phyloP scores from a whole-genome alignment of 345 rosid species.

The Mallotus nudiflorus region DNA sequence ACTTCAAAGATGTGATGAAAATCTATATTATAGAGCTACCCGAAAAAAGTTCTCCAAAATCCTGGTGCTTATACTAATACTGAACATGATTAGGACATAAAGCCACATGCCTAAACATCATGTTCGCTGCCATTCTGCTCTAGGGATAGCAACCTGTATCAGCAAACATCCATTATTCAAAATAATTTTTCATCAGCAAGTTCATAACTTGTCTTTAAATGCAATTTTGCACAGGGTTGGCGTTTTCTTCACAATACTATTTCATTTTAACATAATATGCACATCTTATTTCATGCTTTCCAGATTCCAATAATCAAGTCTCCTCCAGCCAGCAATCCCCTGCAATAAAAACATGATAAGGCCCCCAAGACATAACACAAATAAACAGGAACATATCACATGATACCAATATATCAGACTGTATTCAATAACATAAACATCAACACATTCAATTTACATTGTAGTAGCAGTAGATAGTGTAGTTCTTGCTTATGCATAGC shows the following conservation, averaged over 20 bases:
- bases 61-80: neutral
- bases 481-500: neutral
- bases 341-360: neutral
- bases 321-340: conserved; percentile 13
- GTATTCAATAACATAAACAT: neutral
- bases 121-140: conserved; percentile 1
- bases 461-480: too few species aligned
- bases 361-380: too few species aligned
- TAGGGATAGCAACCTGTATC: conserved; percentile 4
- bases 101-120: neutral
- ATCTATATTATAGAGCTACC: neutral
- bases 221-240: neutral
- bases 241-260: neutral
- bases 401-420: neutral
- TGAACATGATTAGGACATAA: neutral
- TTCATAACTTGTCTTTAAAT: neutral
- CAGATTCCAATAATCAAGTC: conserved; percentile 6
- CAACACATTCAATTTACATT: neutral
- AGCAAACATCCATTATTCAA: conserved; percentile 5
- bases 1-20: neutral
- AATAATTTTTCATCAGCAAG: conserved; percentile 2
- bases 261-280: conserved; percentile 14
- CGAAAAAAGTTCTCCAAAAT: neutral
- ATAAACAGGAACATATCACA: neutral
- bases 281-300: conserved; percentile 4